Base-by-base conservation (phyloP, 345 rosid species). In the Toxicodendron radicans region DNA sequence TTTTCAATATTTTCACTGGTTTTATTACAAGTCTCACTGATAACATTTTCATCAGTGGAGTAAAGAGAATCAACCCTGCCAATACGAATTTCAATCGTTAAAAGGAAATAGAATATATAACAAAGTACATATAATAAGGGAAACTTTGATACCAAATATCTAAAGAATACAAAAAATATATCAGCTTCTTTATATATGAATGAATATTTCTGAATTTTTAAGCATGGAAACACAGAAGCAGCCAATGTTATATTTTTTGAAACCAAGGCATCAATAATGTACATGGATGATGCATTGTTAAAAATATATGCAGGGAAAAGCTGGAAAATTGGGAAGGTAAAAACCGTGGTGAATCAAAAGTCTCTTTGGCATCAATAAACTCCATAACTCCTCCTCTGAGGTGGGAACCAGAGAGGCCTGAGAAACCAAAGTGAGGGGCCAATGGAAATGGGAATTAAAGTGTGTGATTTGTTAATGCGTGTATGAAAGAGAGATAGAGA, bases 31-130 rank as follows among this genome's bases (percentile, higher is more conserved):
- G 74, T 75, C 65, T 83, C 82, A 6, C 23, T 58, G 49, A 75
- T 64, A 71, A 56, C 67, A 23, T 57, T 58, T 27, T 58, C 65
- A 58, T 41, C 7, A 56, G 41, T 14, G 10, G 41, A 68, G 71
- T 78, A 61, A 41, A 13, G 53, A 54, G 73, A 82, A 13, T 54
- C 72, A 14, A 71, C 21, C 81, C 87, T 87, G 83, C 75, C 51
- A 79, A 43, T 52, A 57, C 1, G 49, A 41, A 68, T 24, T 21
- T 17, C 72, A 5, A 45, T 33, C 32, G 54, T 63, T 27, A 38
- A 24, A 68, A 62, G 9, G 21, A 54, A 52, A 62, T 24, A 49
- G n/a, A 30, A 53, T 11, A 30, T 4, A 45, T 9, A 5, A 1
- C 62, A 70, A 16, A 56, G 6, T 52, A 21, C n/a, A 52, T 13